These are phyloP conservation scores for Gautieria morchelliformis DNA, from an alignment of 768 basidiomycete genomes.

Conservation along the genomic window DNA sequence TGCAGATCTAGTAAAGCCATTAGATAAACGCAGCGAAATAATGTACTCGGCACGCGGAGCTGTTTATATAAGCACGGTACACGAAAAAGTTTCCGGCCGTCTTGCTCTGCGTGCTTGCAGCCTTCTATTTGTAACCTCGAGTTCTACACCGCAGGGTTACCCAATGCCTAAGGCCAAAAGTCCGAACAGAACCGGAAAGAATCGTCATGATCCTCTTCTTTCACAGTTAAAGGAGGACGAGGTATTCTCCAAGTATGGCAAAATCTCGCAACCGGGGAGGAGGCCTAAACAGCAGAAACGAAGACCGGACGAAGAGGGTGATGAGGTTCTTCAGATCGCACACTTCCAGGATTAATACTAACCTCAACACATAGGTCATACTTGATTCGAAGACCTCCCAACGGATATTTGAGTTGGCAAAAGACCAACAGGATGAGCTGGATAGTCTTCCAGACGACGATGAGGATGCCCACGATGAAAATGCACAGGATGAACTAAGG, in stretches of 20 bases:
- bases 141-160: too few species aligned
- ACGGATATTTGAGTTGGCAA: conserved; percentile 86
- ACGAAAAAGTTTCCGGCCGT: too few species aligned
- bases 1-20: too few species aligned
- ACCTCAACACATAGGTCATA: conserved; percentile 37
- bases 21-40: too few species aligned
- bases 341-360: not conserved
- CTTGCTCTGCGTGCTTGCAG: too few species aligned
- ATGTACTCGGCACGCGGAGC: too few species aligned
- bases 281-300: conserved; percentile 35
- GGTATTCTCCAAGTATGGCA: conserved; percentile 66
- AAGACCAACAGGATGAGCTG: conserved; percentile 87
- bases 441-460: conserved; percentile 50
- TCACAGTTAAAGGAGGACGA: conserved; percentile 79
- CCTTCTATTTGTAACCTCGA: too few species aligned
- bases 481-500: conserved; percentile 17
- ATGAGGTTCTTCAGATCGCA: conserved; percentile 39
- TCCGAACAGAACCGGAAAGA: conserved; percentile 28
- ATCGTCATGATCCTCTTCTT: conserved; percentile 81
- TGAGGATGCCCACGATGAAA: conserved; percentile 23
- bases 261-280: conserved; percentile 64
- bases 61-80: too few species aligned
- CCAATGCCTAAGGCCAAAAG: conserved; percentile 1
- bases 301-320: conserved; percentile 39
- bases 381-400: conserved; percentile 76